Evolutionary conservation across 306 rosid genomes (phyloP).

Genomic region (Mimosa pudica): DNA sequence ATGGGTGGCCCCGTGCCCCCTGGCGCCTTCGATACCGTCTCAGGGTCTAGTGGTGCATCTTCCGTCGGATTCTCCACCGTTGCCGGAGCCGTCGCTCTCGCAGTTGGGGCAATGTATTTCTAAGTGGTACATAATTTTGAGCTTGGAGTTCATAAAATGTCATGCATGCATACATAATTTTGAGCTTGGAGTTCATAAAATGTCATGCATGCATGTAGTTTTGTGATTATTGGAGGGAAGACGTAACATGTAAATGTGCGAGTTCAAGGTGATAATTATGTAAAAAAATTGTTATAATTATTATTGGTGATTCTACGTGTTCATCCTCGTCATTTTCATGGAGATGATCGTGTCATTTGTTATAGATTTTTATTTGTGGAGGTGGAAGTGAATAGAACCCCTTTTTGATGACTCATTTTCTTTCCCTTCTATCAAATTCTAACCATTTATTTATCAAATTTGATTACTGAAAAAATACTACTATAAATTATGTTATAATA

Average conservation of each 20-base stretch:
- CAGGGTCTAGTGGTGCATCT: slow-evolving; percentile 18
- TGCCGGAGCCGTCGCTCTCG: slow-evolving; percentile 34
- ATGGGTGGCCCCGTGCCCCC: slow-evolving; percentile 57
- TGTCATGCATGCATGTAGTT: background rate
- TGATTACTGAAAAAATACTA: too few species aligned
- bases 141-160: background rate
- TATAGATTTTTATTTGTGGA: too few species aligned
- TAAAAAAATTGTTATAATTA: background rate
- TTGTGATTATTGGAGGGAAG: background rate
- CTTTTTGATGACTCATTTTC: too few species aligned
- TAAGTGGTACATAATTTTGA: background rate
- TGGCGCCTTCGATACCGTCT: background rate
- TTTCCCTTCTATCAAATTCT: too few species aligned
- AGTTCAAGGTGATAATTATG: background rate
- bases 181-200: background rate
- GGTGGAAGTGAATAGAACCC: too few species aligned
- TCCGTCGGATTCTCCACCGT: slow-evolving; percentile 33
- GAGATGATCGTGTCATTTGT: too few species aligned
- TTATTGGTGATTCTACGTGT: background rate
- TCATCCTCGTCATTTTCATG: too few species aligned
- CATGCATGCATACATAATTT: background rate
- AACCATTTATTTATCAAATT: too few species aligned
- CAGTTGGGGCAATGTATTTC: slow-evolving; percentile 41
- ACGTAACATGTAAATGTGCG: background rate
- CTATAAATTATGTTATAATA: too few species aligned